Evolutionary conservation across 768 basidiomycete species (phyloP).

Genomic region (Galerina marginata): DNA sequence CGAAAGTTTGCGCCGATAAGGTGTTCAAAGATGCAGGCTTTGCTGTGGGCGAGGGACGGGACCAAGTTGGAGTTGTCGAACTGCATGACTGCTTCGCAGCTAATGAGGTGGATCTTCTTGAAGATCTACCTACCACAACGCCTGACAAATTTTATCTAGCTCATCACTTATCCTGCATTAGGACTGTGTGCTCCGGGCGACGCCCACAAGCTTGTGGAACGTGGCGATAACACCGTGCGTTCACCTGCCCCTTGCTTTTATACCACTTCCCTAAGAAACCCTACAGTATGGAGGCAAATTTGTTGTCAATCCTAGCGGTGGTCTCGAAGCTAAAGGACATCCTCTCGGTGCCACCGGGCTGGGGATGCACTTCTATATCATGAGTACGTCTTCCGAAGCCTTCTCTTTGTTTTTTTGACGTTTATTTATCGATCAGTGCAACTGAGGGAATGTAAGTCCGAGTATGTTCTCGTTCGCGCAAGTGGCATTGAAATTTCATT

Average conservation of each 20-base stretch:
- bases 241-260: not conserved
- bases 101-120: constrained; percentile 61
- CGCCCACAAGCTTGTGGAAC: constrained; percentile 76
- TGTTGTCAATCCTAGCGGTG: constrained; percentile 85
- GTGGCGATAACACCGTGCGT: constrained; percentile 78
- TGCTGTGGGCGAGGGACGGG: constrained; percentile 61
- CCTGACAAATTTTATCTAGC: constrained; percentile 41
- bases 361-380: constrained; percentile 88
- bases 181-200: constrained; percentile 70
- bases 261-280: not conserved
- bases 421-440: constrained; percentile 56
- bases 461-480: not conserved
- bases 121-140: not conserved
- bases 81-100: constrained; percentile 87
- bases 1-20: constrained; percentile 67
- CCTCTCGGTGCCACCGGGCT: constrained; percentile 84
- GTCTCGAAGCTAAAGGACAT: constrained; percentile 89
- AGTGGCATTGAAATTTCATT: not conserved
- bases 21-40: constrained; percentile 78
- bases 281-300: constrained; percentile 81
- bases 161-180: constrained; percentile 82
- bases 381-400: constrained; percentile 52
- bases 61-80: constrained; percentile 84
- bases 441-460: constrained; percentile 64
- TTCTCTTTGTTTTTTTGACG: constrained; percentile 3